Base-by-base conservation (phyloP, 345 rosid species). In the Pistacia atlantica region DNA sequence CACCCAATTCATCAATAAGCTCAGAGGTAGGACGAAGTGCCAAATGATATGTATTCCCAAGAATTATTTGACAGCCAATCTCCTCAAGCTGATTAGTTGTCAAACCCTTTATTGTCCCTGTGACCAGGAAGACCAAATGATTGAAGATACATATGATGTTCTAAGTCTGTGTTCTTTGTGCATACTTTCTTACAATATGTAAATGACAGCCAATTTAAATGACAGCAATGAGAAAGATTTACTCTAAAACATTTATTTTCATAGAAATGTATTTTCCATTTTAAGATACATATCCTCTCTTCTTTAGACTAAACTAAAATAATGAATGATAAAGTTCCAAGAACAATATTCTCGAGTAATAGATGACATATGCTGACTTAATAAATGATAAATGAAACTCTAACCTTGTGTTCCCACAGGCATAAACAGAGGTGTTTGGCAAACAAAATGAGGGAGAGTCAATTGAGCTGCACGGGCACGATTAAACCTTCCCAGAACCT, bases 401-500 rank as follows among this genome's bases (percentile, higher is more conserved):
- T 63, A 67, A 90, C 97, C 97, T 90, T 92, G 90, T 3, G 97
- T 90, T 8, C 93, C 97, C 59, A 92, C 97, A 4, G 97, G 97
- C 97, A 92, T 92, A 81, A 92, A 92, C 51, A 92, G 76, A 49
- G 97, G 97, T 18, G 97, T 92, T 75, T 90, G 90, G 77, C 88
- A 85, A 62, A 82, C 88, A 79, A 69, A 86, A 79, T 92, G 93
- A 51, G 97, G 97, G 11, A 92, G 92, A 22, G 90, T 90, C 74
- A 92, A 69, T 58, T 54, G 85, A 76, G 97, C 90, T 17, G 97
- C 97, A 59, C 94, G 97, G 61, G 97, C 97, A 71, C 92, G 91
- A 77, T 92, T 92, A 80, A 86, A 92, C 83, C 91, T 86, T 60
- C 88, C 97, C 3, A 90, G 80, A 67, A 92, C 85, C 97, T 92